A percentile compares a stretch with the other conserved stretches of the same genome.
phyloP scores from a whole-genome alignment of 1,284 basidiomycete species.

The Sanghuangporus baumii region DNA sequence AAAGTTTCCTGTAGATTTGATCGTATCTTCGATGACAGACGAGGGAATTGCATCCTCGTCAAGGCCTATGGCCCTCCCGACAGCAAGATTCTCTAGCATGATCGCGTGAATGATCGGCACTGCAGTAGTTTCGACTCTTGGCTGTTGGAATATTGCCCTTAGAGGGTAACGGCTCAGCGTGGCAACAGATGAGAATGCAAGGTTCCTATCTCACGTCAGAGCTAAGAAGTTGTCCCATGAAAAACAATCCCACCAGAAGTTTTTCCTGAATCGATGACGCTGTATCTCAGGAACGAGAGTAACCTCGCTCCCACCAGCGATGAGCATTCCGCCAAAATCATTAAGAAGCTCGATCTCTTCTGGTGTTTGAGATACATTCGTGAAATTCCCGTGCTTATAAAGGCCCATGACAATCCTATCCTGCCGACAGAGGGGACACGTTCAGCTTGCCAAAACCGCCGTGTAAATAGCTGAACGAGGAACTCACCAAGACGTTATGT shows the following conservation, averaged over 20 bases:
- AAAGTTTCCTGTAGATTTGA: constrained; percentile 21
- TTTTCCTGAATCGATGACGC: constrained; percentile 55
- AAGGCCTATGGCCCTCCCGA: constrained; percentile 30
- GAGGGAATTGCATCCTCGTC: constrained; percentile 25
- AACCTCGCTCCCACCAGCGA: constrained; percentile 42
- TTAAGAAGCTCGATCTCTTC: constrained; percentile 39
- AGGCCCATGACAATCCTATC: constrained; percentile 47
- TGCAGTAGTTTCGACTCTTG: constrained; percentile 31
- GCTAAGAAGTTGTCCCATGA: not conserved
- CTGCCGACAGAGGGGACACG: constrained; percentile 27
- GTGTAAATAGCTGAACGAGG: not conserved
- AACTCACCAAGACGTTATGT: constrained; percentile 44
- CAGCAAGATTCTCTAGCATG: constrained; percentile 28
- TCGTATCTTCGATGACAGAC: constrained; percentile 26
- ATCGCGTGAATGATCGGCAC: constrained; percentile 35
- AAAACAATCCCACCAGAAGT: constrained; percentile 38
- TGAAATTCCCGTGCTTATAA: constrained; percentile 42
- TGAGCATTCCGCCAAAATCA: constrained; percentile 42
- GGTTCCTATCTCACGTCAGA: constrained; percentile 33
- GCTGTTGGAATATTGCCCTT: constrained; percentile 47
- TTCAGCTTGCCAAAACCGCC: not conserved
- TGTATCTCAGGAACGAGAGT: constrained; percentile 54
- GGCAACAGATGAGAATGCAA: constrained; percentile 46
- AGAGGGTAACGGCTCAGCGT: constrained; percentile 48
- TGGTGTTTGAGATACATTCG: constrained; percentile 36